phyloP scores from a whole-genome alignment of 306 rosid genomes.

The Notholithocarpus densiflorus region DNA sequence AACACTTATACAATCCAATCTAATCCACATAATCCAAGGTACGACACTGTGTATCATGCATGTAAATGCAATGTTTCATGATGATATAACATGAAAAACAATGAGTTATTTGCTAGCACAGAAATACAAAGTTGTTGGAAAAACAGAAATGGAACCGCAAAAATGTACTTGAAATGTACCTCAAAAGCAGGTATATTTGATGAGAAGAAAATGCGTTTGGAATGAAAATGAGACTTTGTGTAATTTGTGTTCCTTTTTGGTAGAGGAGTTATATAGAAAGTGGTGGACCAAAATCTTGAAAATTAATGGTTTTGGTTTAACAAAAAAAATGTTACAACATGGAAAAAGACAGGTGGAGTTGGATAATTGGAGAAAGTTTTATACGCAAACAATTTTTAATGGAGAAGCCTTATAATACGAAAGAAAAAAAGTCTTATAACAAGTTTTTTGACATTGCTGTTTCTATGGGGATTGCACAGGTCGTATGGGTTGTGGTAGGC shows the following conservation, averaged over 20 bases:
- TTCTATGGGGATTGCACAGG: background rate
- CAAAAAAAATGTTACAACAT: background rate
- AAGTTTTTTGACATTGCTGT: background rate
- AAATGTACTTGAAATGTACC: background rate
- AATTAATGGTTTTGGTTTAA: background rate
- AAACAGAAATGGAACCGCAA: background rate
- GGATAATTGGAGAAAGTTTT: constrained; percentile 5
- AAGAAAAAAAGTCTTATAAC: background rate
- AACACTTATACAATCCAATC: no score
- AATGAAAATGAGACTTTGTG: background rate
- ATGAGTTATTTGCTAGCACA: background rate
- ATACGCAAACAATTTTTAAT: background rate
- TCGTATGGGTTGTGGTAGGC: constrained; percentile 26
- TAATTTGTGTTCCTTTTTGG: background rate
- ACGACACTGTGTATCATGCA: background rate
- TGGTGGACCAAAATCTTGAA: constrained; percentile 5
- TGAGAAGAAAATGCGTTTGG: background rate
- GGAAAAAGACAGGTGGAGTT: constrained; percentile 21
- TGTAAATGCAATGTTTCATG: background rate
- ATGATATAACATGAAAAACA: background rate
- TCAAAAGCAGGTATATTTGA: constrained; percentile 1
- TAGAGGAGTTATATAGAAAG: constrained; percentile 34
- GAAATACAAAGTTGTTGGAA: background rate
- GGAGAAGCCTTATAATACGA: background rate
- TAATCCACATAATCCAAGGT: no score